These are phyloP conservation scores for Heliocybe sulcata DNA, from an alignment of 1,284 basidiomycete genomes.

Conservation along the genomic window DNA sequence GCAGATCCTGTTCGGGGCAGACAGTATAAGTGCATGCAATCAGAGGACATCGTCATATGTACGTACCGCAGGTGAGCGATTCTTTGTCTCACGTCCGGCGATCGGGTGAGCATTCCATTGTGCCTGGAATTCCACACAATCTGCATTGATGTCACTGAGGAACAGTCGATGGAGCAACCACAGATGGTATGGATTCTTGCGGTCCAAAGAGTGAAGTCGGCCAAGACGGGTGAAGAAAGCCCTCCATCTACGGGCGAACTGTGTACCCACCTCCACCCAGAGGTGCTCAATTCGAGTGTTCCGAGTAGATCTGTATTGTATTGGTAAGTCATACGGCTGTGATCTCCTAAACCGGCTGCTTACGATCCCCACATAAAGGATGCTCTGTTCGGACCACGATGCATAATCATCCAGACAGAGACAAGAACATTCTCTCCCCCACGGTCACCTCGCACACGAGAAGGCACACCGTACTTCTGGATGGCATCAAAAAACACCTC, in stretches of 20 bases:
- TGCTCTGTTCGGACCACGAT: constrained; percentile 14
- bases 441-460: constrained; percentile 18
- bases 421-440: constrained; percentile 22
- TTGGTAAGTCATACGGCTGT: no score
- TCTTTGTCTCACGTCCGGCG: constrained; percentile 13
- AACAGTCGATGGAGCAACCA: constrained; percentile 39
- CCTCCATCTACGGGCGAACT: constrained; percentile 29
- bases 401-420: constrained; percentile 16
- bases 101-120: constrained; percentile 35
- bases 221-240: constrained; percentile 33
- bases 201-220: constrained; percentile 24
- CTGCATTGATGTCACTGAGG: constrained; percentile 27
- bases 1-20: constrained; percentile 18
- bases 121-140: constrained; percentile 25
- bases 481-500: constrained; percentile 19
- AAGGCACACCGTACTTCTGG: constrained; percentile 15
- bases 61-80: constrained; percentile 20
- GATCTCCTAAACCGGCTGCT: no score
- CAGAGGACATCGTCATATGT: no score
- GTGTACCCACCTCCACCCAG: constrained; percentile 32
- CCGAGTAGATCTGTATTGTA: constrained; percentile 16
- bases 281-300: constrained; percentile 24
- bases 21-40: not conserved
- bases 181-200: constrained; percentile 22
- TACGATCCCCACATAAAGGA: constrained; percentile 24